phyloP scores from a whole-genome alignment of 129 eudicot genomes.

The Saposhnikovia divaricata region DNA sequence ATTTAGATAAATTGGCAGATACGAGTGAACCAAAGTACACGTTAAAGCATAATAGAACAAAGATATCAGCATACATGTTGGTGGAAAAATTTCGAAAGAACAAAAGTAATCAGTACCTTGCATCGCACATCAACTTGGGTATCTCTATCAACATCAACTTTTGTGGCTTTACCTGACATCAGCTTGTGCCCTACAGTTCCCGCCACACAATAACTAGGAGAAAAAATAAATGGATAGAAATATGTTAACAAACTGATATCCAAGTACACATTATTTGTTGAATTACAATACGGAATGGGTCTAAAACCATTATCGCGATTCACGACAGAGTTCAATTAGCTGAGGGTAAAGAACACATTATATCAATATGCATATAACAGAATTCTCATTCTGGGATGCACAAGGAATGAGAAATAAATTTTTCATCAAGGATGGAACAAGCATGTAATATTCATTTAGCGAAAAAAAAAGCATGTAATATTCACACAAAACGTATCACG shows the following conservation, averaged over 20 bases:
- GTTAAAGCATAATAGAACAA: background rate
- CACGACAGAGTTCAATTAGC: background rate
- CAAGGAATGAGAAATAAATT: background rate
- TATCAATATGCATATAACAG: background rate
- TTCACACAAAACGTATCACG: background rate
- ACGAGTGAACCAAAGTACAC: background rate
- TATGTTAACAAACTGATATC: background rate
- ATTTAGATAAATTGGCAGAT: background rate
- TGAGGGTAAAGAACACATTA: background rate
- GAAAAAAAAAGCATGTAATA: background rate
- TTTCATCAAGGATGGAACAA: background rate
- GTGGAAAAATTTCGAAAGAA: background rate
- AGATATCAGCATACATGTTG: background rate
- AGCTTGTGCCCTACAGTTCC: constrained; percentile 82
- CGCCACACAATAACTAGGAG: constrained; percentile 59
- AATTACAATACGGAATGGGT: background rate
- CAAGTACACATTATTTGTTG: background rate
- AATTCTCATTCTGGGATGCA: background rate
- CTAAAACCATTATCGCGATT: background rate
- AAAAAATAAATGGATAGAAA: constrained; percentile 9
- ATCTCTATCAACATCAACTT: constrained; percentile 48
- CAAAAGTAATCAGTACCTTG: constrained; percentile 35
- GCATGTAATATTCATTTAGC: background rate
- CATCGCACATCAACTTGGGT: constrained; percentile 76
- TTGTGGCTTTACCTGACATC: constrained; percentile 62